These are phyloP conservation scores for Acanthamoeba pearcei DNA, from an alignment of 208 protist species.

Conservation along the genomic window DNA sequence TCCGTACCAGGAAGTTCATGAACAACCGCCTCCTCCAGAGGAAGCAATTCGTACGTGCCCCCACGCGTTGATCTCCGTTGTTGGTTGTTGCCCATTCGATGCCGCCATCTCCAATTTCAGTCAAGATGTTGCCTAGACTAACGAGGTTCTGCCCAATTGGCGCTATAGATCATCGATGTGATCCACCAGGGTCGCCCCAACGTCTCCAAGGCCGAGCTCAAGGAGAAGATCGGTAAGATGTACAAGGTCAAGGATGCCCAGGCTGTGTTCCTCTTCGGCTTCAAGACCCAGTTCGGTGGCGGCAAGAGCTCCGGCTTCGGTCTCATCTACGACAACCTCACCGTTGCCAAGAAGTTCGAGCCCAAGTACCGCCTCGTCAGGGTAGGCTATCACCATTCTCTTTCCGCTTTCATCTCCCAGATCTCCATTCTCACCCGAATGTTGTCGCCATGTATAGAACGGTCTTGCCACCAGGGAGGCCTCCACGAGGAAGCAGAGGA, in stretches of 20 bases:
- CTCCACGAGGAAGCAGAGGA: constrained; percentile 97
- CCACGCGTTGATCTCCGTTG: constrained; percentile 81
- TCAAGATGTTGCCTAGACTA: too few species aligned
- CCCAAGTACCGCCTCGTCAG: constrained; percentile 98
- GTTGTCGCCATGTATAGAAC: constrained; percentile 30
- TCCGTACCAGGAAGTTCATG: constrained; percentile 93
- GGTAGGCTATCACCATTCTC: constrained; percentile 80
- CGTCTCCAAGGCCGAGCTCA: constrained; percentile 96
- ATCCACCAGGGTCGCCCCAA: constrained; percentile 91
- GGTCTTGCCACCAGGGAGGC: constrained; percentile 93
- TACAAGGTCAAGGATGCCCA: constrained; percentile 98
- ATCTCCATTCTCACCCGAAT: not conserved
- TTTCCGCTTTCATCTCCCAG: not conserved
- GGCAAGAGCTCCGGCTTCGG: constrained; percentile 99
- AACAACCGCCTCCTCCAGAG: constrained; percentile 99
- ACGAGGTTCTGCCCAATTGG: not conserved
- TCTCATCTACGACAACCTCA: constrained; percentile 99
- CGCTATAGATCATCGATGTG: constrained; percentile 92
- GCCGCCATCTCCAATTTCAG: not conserved
- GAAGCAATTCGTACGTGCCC: constrained; percentile 98
- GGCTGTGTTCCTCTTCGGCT: constrained; percentile 97
- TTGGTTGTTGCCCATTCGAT: not conserved
- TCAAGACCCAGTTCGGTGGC: constrained; percentile 99
- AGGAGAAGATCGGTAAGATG: constrained; percentile 96
- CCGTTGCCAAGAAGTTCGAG: constrained; percentile 96